Evolutionary conservation across 1,139 yeast species (phyloP).

Genomic region (Lodderomyces orthopsilosis): DNA sequence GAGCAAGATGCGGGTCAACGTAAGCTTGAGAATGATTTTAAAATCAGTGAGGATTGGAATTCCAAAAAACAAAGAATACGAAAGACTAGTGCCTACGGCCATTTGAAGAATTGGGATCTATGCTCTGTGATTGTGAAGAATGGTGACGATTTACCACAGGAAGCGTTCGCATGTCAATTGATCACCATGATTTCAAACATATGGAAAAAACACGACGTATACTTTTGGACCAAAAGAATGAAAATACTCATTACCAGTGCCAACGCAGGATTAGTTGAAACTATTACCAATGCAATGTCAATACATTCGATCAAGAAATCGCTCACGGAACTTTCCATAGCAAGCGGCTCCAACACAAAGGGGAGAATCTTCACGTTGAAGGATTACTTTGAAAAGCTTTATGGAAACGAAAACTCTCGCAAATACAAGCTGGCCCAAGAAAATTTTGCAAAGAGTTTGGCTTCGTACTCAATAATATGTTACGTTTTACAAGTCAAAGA

Average conservation of each 20-base stretch:
- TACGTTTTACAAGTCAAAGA: conserved; percentile 89
- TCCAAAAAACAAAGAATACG: conserved; percentile 77
- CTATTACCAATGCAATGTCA: conserved; percentile 90
- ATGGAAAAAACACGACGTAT: conserved; percentile 68
- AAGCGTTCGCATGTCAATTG: conserved; percentile 94
- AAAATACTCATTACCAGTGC: conserved; percentile 88
- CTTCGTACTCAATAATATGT: conserved; percentile 85
- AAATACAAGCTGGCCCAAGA: conserved; percentile 71
- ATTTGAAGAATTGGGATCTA: conserved; percentile 86
- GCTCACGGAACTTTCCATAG: conserved; percentile 69
- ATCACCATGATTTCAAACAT: conserved; percentile 81
- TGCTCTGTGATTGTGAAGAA: conserved; percentile 95
- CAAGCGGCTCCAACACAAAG: conserved; percentile 61
- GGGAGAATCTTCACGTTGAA: conserved; percentile 68
- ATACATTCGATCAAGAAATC: conserved; percentile 93
- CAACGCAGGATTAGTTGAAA: conserved; percentile 87
- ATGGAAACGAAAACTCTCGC: conserved; percentile 56
- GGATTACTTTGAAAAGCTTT: conserved; percentile 75
- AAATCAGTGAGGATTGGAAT: conserved; percentile 92
- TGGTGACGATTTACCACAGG: conserved; percentile 93
- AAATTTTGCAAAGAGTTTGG: conserved; percentile 80
- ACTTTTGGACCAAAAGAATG: conserved; percentile 92
- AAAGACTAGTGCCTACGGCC: conserved; percentile 75
- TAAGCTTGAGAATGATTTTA: conserved; percentile 85
- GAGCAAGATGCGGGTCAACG: conserved; percentile 77